Evolutionary conservation across 352 stramenopile genomes (phyloP), one percentile per base, ranked within the genome.

Genomic region (Globisporangium spiculum): DNA sequence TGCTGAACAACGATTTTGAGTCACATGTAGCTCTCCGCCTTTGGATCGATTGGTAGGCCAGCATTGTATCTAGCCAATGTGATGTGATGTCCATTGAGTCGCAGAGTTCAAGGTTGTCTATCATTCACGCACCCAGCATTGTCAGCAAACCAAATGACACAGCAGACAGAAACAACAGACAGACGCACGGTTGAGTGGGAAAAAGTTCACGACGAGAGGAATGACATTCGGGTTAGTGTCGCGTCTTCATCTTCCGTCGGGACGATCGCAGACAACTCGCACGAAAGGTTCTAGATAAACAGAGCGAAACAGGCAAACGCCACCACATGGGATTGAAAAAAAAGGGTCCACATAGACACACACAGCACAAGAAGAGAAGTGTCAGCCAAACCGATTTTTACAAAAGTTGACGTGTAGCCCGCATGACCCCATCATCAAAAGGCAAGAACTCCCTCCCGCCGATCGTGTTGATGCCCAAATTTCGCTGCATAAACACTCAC

Each of bases 181-280:
- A 34, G 18, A 61, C 32, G 16, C 27, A 52, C 36, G 27, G 18
- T 60, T 52, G 67, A 44, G 20, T 62, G 18, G 36, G 12, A 26
- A 24, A 66, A 26, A 56, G 10, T 24, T 54, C 18, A 66, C 26
- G 57, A 70, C 3, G 70, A 79, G 12, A 71, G 41, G 59, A 73
- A 71, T 44, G 73, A 75, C 26, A 79, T 60, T 26, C 63, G 38
- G 55, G 50, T 58, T 46, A 59, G 48, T 36, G 60, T 44, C 65
- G 60, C 22, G 32, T 60, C 57, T 26, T 75, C 71, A 27, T 76
- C 65, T 30, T 69, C 71, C 5, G 56, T 48, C 0, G 66, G 55
- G 9, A 58, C 57, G 44, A 74, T 74, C 50, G 60, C 60, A 14
- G 67, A 76, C 46, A 75, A 48, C 16, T 71, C 69, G 24, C 74